These are phyloP conservation scores for Dictyostelium intermedium DNA, from an alignment of 78 protist genomes.

Conservation along the genomic window DNA sequence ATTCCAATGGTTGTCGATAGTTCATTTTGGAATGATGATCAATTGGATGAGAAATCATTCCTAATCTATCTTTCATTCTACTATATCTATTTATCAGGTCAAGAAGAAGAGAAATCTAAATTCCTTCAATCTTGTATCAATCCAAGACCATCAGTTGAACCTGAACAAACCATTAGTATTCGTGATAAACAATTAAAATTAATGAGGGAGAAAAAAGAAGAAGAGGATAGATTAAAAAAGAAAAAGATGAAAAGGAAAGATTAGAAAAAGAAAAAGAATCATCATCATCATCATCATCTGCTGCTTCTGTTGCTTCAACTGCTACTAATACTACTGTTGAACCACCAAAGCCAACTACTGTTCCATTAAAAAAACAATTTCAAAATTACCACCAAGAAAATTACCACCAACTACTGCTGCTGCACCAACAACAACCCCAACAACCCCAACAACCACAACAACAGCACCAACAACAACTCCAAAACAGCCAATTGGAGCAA, in stretches of 20 bases:
- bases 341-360: neutral
- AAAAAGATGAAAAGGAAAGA: neutral
- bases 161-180: neutral
- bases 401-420: neutral
- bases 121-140: neutral
- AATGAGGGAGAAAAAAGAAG: constrained; percentile 22
- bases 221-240: neutral
- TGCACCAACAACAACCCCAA: neutral
- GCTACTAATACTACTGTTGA: neutral
- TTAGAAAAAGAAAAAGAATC: neutral
- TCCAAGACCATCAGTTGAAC: neutral
- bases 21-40: constrained; percentile 28
- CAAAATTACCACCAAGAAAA: constrained; percentile 13
- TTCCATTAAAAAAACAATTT: neutral
- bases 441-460: neutral
- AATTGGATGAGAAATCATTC: constrained; percentile 37
- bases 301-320: neutral
- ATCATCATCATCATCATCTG: neutral
- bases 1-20: constrained; percentile 39
- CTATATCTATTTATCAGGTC: neutral
- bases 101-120: neutral
- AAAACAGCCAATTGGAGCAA: neutral
- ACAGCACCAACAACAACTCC: neutral
- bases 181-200: constrained; percentile 48
- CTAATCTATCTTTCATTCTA: constrained; percentile 42